Base-by-base conservation (phyloP, 139 green algal genomes). In the Chlorella vulgaris region DNA sequence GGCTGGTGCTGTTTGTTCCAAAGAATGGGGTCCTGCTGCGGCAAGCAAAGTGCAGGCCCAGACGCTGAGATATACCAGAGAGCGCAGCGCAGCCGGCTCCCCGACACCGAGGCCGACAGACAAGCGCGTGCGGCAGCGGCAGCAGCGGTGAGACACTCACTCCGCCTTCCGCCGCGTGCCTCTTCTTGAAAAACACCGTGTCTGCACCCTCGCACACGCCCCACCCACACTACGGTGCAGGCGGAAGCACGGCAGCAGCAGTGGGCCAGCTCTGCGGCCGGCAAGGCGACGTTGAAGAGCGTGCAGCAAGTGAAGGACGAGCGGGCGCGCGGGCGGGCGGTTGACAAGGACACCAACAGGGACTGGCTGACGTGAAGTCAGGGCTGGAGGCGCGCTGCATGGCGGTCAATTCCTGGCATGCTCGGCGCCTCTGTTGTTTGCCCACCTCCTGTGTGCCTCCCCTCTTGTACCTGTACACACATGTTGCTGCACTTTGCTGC, bases 21-120 rank as follows among this genome's bases (percentile, higher is more conserved):
- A 78, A 78, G 21, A 66, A 80, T 86, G 82, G 82, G 82, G 8
- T 62, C 62, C 15, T 86, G 81, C 40, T 86, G 82, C 36, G 82
- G 82, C 63, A 82, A 86, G 58, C 29, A 51, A 39, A 76, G 29
- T 4, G 40, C 82, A 18, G 82, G 82, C 7, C 82, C 82, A 24
- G 82, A 86, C 51, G 36, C 62, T 28, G 31, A 79, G 13, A 79
- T 81, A 36, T 86, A 80, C 58, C 3, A 35, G 15, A 31, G 35
- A 29, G 82, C 69, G 39, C 67, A 63, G 40, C 61, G 61, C 51
- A 83, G 61, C 71, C 24, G 63, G 28, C 61, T 66, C 35, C 69
- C 80, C 7, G 74, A 81, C 35, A 86, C 82, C 1, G 82, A 86
- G n/a, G 74, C 74, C 3, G 82, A 86, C 69, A 42, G 74, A 0